Evolutionary conservation across 163 green algal species (phyloP).

Genomic region (Trebouxiophyceae sp.): DNA sequence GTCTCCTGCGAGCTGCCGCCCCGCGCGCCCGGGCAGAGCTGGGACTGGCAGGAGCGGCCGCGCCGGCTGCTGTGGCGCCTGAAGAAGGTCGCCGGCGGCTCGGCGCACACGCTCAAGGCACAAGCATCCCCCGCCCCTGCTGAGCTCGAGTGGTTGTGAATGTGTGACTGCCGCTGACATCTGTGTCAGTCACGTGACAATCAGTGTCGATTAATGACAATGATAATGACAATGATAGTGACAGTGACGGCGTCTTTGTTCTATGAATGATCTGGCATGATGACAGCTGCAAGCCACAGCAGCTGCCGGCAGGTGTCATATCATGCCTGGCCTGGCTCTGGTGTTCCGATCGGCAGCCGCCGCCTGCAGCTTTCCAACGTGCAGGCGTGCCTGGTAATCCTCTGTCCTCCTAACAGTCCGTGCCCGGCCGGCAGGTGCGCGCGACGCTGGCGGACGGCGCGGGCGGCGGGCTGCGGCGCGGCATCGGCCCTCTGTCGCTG

Average conservation of each 20-base stretch:
- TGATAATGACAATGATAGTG: too few species aligned
- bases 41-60: constrained; percentile 73
- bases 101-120: constrained; percentile 46
- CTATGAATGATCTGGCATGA: too few species aligned
- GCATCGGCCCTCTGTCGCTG: constrained; percentile 86
- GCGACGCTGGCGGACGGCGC: constrained; percentile 45
- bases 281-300: too few species aligned
- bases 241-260: too few species aligned
- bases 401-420: too few species aligned
- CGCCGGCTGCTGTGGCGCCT: constrained; percentile 78
- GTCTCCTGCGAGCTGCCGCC: constrained; percentile 40
- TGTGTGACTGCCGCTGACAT: background rate
- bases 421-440: constrained; percentile 42
- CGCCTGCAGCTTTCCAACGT: too few species aligned
- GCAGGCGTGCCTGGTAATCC: too few species aligned
- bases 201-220: too few species aligned
- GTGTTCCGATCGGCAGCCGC: too few species aligned
- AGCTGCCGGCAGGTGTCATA: too few species aligned
- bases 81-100: constrained; percentile 60
- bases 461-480: constrained; percentile 26
- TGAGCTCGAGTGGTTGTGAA: background rate
- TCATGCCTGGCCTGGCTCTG: too few species aligned
- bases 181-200: background rate
- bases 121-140: too few species aligned
- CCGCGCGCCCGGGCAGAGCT: constrained; percentile 31